Evolutionary conservation across 345 rosid genomes (phyloP), one percentile per base, ranked within the genome.

Genomic region (Eucalyptus pauciflora): DNA sequence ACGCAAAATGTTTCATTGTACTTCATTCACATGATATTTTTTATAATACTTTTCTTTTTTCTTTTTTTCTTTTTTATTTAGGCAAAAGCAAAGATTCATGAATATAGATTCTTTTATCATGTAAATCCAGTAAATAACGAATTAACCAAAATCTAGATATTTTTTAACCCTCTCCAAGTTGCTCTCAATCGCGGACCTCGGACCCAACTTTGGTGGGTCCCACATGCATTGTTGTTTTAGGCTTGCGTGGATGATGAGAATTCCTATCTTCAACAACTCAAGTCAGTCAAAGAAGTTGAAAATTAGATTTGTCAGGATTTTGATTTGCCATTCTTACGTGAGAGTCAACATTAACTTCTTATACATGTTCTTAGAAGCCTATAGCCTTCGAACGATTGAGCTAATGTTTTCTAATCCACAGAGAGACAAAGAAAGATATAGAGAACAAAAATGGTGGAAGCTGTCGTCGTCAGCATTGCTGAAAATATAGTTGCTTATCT

Each of bases 401-500:
- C 7, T 13, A 5, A 3, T 27, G 4, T 29, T 8, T 62, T 27
- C 4, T 12, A 17, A 62, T 62, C 16, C 16, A 4, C 2, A 67
- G 22, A 67, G 41, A 62, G 71, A 67, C 33, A n/a, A 14, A 64
- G 11, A 31, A 67, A 31, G 3, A 37, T 3, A 37, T 3, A 2
- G 37, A 37, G 37, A 37, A 37, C 37, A 37, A 37, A 37, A 37
- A 37, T 37, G 37, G 37, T 13, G 1, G 45, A 69, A 71, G 46
- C 81, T 71, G 46, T 71, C 25, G 10, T 71, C 1, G 7, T 0
- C 3, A 0, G 25, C 25, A 37, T 71, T 71, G 81, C 46, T 1
- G 81, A 0, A 18, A 2, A 5, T 46, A 71, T 71, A 13, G 0
- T 37, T 37, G 2, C 1, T 2, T 1, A 0, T 37, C 7, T 71